These are phyloP conservation scores for Linnemannia elongata DNA, from an alignment of 192 early-diverging fungal species.

Conservation along the genomic window DNA sequence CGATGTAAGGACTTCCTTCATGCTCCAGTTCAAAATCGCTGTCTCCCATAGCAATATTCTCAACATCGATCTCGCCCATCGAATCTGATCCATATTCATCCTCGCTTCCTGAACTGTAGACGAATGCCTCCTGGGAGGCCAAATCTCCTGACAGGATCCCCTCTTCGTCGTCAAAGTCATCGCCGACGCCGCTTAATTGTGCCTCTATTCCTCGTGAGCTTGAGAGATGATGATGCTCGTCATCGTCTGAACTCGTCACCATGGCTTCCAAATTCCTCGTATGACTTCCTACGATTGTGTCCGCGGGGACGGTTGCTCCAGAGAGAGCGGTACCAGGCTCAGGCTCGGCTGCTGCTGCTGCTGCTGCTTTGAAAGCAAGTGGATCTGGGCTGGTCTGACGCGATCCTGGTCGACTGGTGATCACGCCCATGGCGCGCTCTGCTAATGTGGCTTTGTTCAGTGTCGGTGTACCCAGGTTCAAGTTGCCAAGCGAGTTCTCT, in stretches of 20 bases:
- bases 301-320: background rate
- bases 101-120: slow-evolving; percentile 10
- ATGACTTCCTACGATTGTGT: background rate
- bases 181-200: background rate
- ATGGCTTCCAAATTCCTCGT: background rate
- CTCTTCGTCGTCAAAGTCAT: background rate
- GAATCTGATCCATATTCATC: slow-evolving; percentile 19
- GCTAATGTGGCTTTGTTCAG: slow-evolving; percentile 19
- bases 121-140: background rate
- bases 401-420: slow-evolving; percentile 39
- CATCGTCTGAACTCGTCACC: slow-evolving; percentile 5
- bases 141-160: background rate
- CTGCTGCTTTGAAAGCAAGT: background rate
- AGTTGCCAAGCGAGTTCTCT: slow-evolving; percentile 39
- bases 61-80: slow-evolving; percentile 41
- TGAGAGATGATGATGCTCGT: slow-evolving; percentile 4
- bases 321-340: background rate
- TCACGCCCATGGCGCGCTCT: slow-evolving; percentile 50
- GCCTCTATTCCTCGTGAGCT: background rate
- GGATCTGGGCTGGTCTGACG: slow-evolving; percentile 47
- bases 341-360: background rate
- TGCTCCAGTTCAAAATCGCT: slow-evolving; percentile 32
- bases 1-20: slow-evolving; percentile 27
- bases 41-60: slow-evolving; percentile 28
- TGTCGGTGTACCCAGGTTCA: slow-evolving; percentile 34